Evolutionary conservation across 2,329 filamentous ascomycete species (phyloP), one percentile per base, ranked within the genome.

Genomic region (Clarireedia monteithiana): DNA sequence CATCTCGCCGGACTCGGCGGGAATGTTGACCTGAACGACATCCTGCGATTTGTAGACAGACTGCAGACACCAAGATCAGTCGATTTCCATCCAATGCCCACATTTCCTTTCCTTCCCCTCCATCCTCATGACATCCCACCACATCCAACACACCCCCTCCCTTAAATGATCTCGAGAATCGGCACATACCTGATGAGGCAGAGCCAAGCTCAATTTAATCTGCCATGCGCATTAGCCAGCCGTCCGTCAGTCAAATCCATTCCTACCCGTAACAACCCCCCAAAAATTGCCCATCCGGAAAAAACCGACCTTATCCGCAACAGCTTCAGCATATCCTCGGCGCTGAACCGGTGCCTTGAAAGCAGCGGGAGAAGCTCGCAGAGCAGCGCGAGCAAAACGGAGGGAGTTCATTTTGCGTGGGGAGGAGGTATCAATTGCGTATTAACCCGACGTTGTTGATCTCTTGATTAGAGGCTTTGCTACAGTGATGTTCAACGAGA

Each of bases 1-100:
- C 94, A 99, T 99, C 69, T 97, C 94, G 74, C 94, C 94, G 62
- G 91, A 95, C 75, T 96, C 94, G 71, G 94, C 94, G 73, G 94
- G 88, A 71, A 99, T 86, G 84, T 99, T 99, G 81, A 99, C 94
- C 81, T 99, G 94, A 71, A 97, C 85, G 71, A 85, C 81, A 71
- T 82, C 80, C 69, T 83, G 77, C 66, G 77, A 84, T 74, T 81
- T 82, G 79, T 82, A 85, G 76, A 86, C 77, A 68, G 86, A 77
- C 88, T 91, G 71, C 70, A 77, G 80, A 74, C 36, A 20, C 24
- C 24, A 12, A 26, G 60, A 62, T 68, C 63, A 59, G 60, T 54
- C 56, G 36, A 50, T 27, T 40, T 45, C 20, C 34, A 44, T 40
- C 27, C 30, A 49, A 0, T 39, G 5, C 12, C 17, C 38, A 39